Evolutionary conservation across 768 basidiomycete genomes (phyloP), one percentile per base, ranked within the genome.

Genomic region (Fomitopsis pulvina): DNA sequence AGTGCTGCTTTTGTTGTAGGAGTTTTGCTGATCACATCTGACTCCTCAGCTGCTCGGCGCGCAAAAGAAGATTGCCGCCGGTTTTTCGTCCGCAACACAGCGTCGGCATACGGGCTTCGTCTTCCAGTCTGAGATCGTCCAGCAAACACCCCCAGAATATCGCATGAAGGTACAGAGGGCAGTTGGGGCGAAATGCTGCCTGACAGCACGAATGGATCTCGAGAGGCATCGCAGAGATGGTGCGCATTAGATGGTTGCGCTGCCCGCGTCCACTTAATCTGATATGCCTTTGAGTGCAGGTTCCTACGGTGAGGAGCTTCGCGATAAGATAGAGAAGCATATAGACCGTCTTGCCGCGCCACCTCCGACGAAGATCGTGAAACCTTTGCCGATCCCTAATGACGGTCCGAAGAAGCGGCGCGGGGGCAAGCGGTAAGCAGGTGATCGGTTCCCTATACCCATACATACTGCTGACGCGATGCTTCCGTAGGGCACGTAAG

Each of bases 351-450:
- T 99, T 30, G 83, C 94, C 2, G 92, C 94, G 14, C 96, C 96
- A 1, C 93, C 94, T 20, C 95, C 96, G 12, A 79, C 83, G 34
- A 98, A 98, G 69, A 86, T 95, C 24, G 76, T 81, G 20, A 99
- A 98, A 65, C 91, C 96, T 1, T 72, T 99, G 9, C 91, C 96
- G 20, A 81, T 95, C 53, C 96, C 96, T 0, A 88, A 90, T 56
- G 96, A 98, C 64, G 92, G 93, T 2, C 89, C 87, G 6, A 94
- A 95, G 72, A 97, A 97, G 65, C 82, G 95, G 45, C 79, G 92
- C 38, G 96, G 96, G 58, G 96, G 96, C 11, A 94, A 90, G 72
- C 82, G 93, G 92, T 91, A 49, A 41, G 77, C 67, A 24, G 3
- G 20, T 18, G 24, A 7, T n/a, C 29, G 3, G 18, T n/a, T 11